phyloP scores from a whole-genome alignment of 768 basidiomycete species.

The Boletus edulis region DNA sequence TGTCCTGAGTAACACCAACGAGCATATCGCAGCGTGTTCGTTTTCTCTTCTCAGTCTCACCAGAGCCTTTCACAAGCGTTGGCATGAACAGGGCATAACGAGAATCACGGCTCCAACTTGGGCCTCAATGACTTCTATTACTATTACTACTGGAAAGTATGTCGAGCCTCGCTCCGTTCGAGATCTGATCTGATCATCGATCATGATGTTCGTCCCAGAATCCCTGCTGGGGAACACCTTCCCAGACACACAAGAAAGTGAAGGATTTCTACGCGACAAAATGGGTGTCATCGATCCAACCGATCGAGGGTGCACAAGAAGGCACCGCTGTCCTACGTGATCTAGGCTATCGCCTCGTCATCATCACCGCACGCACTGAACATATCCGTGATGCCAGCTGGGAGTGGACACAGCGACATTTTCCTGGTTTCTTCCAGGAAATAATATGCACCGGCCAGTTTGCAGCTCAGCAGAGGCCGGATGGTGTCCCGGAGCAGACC shows the following conservation, averaged over 20 bases:
- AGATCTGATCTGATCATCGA: not conserved
- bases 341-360: constrained; percentile 66
- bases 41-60: not conserved
- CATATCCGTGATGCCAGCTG: constrained; percentile 56
- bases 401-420: constrained; percentile 64
- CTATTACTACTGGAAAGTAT: constrained; percentile 76
- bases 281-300: constrained; percentile 43
- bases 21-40: constrained; percentile 52
- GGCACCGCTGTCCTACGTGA: constrained; percentile 52
- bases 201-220: constrained; percentile 32
- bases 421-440: constrained; percentile 59
- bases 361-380: constrained; percentile 71
- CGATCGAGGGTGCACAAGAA: constrained; percentile 61
- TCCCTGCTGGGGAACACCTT: constrained; percentile 58
- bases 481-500: constrained; percentile 23
- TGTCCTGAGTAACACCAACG: constrained; percentile 64
- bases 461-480: constrained; percentile 41
- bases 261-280: constrained; percentile 54
- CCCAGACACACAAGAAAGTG: constrained; percentile 59
- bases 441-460: constrained; percentile 78
- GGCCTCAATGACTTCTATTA: constrained; percentile 59
- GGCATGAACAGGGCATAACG: constrained; percentile 59
- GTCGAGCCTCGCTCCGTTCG: not conserved
- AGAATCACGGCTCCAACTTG: constrained; percentile 53
- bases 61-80: not conserved